Evolutionary conservation across 352 stramenopile genomes (phyloP).

Genomic region (Phytopythium chamaehyphon): DNA sequence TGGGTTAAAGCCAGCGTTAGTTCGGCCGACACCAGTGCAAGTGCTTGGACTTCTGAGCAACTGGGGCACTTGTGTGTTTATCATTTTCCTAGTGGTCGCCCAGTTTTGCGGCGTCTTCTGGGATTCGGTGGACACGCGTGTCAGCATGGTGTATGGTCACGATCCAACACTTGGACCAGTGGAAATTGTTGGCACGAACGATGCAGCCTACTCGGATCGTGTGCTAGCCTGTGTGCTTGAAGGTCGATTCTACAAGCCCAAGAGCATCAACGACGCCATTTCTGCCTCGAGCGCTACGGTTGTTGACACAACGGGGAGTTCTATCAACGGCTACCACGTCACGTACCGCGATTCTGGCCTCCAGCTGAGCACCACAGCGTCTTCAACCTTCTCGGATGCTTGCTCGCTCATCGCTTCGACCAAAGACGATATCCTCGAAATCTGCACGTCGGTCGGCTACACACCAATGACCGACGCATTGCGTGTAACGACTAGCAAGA

Average conservation of each 20-base stretch:
- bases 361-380: constrained; percentile 13
- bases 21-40: background rate
- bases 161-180: constrained; percentile 11
- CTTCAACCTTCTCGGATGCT: constrained; percentile 16
- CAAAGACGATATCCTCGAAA: constrained; percentile 20
- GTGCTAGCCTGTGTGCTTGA: constrained; percentile 34
- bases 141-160: constrained; percentile 11
- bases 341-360: constrained; percentile 6
- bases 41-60: constrained; percentile 14
- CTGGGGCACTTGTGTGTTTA: constrained; percentile 27
- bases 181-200: constrained; percentile 28
- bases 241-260: constrained; percentile 29
- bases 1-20: background rate
- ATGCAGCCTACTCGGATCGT: constrained; percentile 45
- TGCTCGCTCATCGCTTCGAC: constrained; percentile 22
- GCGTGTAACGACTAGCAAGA: constrained; percentile 19
- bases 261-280: constrained; percentile 18
- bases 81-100: constrained; percentile 17
- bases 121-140: constrained; percentile 10
- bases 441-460: constrained; percentile 27
- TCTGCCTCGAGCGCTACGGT: constrained; percentile 3
- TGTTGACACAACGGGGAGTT: background rate
- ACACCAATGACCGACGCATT: constrained; percentile 11
- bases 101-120: constrained; percentile 29
- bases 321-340: constrained; percentile 22